A percentile compares a stretch with the other conserved stretches of the same genome.
phyloP scores from a whole-genome alignment of 805 yeast species.

The Cyberlindnera suaveolens region DNA sequence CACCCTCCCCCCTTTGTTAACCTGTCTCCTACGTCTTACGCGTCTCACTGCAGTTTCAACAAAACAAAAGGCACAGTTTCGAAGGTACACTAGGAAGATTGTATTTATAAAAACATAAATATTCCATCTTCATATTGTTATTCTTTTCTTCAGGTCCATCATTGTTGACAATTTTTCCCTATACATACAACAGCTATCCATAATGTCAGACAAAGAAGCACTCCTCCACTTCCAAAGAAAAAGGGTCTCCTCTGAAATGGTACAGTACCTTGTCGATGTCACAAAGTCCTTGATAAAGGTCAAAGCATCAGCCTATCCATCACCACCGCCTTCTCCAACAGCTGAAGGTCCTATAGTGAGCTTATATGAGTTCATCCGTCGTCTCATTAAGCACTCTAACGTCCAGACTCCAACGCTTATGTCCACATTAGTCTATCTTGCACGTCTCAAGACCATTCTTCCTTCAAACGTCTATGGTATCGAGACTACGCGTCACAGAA shows the following conservation, averaged over 20 bases:
- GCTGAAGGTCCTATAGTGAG: conserved; percentile 21
- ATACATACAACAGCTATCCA: conserved; percentile 1
- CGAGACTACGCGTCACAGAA: conserved; percentile 88
- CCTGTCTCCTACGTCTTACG: conserved; percentile 5
- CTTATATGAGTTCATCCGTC: conserved; percentile 60
- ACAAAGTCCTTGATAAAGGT: conserved; percentile 52
- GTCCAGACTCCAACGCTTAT: conserved; percentile 93
- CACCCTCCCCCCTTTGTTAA: background rate
- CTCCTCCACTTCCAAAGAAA: conserved; percentile 46
- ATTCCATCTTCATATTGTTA: too few species aligned
- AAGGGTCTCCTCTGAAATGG: conserved; percentile 54
- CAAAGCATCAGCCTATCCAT: conserved; percentile 24
- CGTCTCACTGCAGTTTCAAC: conserved; percentile 9
- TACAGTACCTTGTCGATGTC: conserved; percentile 49
- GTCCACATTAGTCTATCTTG: conserved; percentile 83
- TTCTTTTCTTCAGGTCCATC: too few species aligned
- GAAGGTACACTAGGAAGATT: background rate
- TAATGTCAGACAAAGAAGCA: conserved; percentile 42
- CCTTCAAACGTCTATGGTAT: conserved; percentile 90
- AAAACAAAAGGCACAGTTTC: background rate
- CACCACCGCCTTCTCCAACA: conserved; percentile 36
- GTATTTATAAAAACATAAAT: too few species aligned
- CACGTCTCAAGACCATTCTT: conserved; percentile 65
- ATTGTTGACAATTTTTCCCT: background rate
- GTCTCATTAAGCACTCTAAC: conserved; percentile 71